Conservation (phyloP, 345 rosid genomes). For the Nephelium lappaceum region DNA sequence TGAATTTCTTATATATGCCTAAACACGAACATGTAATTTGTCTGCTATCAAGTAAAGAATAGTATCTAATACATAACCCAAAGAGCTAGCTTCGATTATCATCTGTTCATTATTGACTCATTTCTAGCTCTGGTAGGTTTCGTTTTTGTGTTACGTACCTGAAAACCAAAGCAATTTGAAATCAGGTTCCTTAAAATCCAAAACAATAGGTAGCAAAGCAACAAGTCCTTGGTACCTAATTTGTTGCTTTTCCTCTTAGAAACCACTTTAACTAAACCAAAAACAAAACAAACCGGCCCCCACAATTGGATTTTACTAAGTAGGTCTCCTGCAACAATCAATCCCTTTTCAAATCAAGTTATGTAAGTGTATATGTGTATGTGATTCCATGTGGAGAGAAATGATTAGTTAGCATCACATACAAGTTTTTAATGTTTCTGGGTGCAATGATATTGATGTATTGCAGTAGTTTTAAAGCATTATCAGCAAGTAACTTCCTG, state of each 20-base stretch:
- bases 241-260: slow-evolving; percentile 40
- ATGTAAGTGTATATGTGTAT: neutral
- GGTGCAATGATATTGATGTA: slow-evolving; percentile 1
- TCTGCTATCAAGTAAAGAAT: neutral
- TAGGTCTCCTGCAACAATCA: slow-evolving; percentile 38
- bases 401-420: neutral
- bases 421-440: neutral
- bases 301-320: slow-evolving; percentile 24
- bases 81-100: neutral
- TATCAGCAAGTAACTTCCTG: neutral
- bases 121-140: slow-evolving; percentile 26
- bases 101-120: neutral
- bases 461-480: slow-evolving; percentile 31
- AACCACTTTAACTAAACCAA: slow-evolving; percentile 21
- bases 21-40: neutral
- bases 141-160: slow-evolving; percentile 25
- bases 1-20: neutral
- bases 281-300: slow-evolving; percentile 9
- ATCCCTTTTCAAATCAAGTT: slow-evolving; percentile 20
- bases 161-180: slow-evolving; percentile 21
- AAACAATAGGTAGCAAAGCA: slow-evolving; percentile 43
- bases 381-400: neutral
- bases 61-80: slow-evolving; percentile 2
- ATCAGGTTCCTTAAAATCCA: slow-evolving; percentile 41
- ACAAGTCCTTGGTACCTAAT: slow-evolving; percentile 58